Evolutionary conservation across 2,329 filamentous ascomycete genomes (phyloP).

Genomic region (Sclerotiophoma versabilis): DNA sequence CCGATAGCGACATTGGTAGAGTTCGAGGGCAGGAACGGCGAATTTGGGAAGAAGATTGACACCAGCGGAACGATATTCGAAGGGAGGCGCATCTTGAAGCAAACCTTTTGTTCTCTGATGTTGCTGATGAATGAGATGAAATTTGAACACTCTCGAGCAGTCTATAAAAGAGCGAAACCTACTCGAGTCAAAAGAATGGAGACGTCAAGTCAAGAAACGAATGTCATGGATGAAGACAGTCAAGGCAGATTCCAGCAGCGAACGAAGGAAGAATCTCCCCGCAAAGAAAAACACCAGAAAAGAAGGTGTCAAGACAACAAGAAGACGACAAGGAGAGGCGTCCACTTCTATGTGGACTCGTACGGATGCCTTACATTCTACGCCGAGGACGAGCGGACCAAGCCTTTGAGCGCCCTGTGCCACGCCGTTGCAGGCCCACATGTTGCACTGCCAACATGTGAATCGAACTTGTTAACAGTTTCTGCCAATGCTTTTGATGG

Average conservation of each 20-base stretch:
- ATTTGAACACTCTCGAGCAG: background rate
- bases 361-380: background rate
- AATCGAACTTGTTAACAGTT: background rate
- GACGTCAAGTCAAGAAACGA: conserved; percentile 12
- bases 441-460: conserved; percentile 11
- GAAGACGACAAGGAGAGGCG: background rate
- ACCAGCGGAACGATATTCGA: conserved; percentile 6
- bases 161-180: conserved; percentile 3
- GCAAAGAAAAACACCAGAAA: background rate
- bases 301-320: conserved; percentile 1
- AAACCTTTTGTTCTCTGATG: background rate
- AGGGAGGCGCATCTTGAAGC: conserved; percentile 4
- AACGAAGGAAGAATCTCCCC: background rate
- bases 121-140: background rate
- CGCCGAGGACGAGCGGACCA: conserved; percentile 1
- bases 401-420: conserved; percentile 3
- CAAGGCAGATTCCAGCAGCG: background rate
- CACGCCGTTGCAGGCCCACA: conserved; percentile 10
- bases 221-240: conserved; percentile 8
- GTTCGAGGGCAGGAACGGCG: background rate
- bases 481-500: conserved; percentile 1
- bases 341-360: background rate
- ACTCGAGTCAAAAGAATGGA: conserved; percentile 11
- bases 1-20: background rate
- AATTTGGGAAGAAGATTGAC: conserved; percentile 13